Base-by-base conservation (phyloP, 345 rosid species). In the Salix exigua region DNA sequence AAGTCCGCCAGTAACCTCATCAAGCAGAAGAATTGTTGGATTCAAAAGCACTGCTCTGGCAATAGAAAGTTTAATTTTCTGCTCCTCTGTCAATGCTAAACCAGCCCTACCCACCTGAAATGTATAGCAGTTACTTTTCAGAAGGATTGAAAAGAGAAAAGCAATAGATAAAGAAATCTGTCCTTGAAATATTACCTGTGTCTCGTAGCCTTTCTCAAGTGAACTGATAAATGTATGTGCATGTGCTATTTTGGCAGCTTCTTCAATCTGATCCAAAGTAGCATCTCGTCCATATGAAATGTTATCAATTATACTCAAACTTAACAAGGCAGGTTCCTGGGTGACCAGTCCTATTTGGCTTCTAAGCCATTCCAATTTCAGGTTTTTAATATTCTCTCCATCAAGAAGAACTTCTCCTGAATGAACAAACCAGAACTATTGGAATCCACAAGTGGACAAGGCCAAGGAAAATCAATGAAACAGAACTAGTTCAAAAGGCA, bases 341-440 rank as follows among this genome's bases (percentile, higher is more conserved):
- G 97, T 96, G 69, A 96, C 99, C 51, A 96, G 88, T 78, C 99
- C 99, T 80, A 96, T 91, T 84, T 92, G 95, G 87, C 95, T 83
- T 85, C 99, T 92, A 72, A 96, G 85, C 99, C 94, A 96, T 82
- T 91, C 97, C 75, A 96, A 73, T 79, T 87, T 91, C 74, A 96
- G 83, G 85, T 91, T 94, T 85, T 94, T 96, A 12, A 96, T 92
- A 80, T 92, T 96, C 80, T 93, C 97, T 76, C 98, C 98, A 83
- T 96, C 99, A 73, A 96, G 90, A 78, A 96, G 93, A 75, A 96
- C 98, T 88, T 96, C 99, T 78, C 99, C 99, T 96, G 94, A 58
- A 58, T 58, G 28, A 58, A 58, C 23, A n/a, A 12, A 10, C 28
- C 75, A 66, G 78, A 53, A 60, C 6, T 23, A 60, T 77, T 60